phyloP scores from a whole-genome alignment of 2,329 filamentous ascomycete genomes.

The Venturia oleaginea region DNA sequence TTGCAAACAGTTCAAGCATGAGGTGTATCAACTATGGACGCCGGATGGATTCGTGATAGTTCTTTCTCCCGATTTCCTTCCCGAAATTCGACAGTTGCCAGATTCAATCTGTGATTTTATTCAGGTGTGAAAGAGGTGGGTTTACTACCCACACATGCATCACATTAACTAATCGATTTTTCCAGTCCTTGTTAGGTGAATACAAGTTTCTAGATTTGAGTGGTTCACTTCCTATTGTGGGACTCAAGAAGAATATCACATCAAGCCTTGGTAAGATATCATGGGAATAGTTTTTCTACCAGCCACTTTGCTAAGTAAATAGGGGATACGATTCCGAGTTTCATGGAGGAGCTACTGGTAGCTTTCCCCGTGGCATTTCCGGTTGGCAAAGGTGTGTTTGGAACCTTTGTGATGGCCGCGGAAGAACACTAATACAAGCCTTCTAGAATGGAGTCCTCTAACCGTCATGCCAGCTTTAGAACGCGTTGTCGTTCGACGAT shows the following conservation, averaged over 20 bases:
- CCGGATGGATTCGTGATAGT: neutral
- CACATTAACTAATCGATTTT: neutral
- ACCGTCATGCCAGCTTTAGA: neutral
- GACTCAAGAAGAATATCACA: neutral
- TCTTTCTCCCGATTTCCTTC: neutral
- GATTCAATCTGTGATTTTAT: neutral
- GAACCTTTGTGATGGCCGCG: no score
- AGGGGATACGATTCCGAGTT: neutral
- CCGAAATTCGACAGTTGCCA: neutral
- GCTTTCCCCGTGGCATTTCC: neutral
- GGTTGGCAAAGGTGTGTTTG: neutral
- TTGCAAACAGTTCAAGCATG: neutral
- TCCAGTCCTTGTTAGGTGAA: neutral
- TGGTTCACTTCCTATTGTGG: neutral
- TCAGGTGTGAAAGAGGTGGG: neutral
- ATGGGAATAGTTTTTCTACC: neutral
- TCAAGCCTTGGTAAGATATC: neutral
- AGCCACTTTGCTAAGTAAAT: neutral
- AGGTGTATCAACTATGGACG: neutral
- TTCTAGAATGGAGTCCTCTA: neutral
- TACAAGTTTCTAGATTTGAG: constrained; percentile 2
- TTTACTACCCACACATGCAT: neutral
- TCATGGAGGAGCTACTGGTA: neutral
- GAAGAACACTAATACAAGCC: neutral
- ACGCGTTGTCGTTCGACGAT: neutral